Conservation (phyloP, 768 basidiomycete genomes). For the Exsudoporus frostii region DNA sequence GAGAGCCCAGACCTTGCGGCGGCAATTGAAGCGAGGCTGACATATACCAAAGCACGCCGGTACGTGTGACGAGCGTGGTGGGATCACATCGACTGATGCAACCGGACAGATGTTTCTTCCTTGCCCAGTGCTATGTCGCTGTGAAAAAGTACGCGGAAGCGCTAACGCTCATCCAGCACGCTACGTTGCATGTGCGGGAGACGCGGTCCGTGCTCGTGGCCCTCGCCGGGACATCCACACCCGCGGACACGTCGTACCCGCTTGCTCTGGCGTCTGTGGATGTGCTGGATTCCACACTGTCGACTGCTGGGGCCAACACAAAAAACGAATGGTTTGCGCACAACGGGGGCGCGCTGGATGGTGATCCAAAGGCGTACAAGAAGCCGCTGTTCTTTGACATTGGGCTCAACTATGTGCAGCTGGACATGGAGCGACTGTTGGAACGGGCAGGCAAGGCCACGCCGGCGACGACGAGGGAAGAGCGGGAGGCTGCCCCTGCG, state of each 20-base stretch:
- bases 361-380: conserved; percentile 51
- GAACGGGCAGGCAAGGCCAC: conserved; percentile 63
- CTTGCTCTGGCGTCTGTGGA: conserved; percentile 44
- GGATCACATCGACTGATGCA: conserved; percentile 1
- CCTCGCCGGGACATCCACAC: conserved; percentile 42
- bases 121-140: conserved; percentile 71
- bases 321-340: conserved; percentile 78
- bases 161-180: conserved; percentile 67
- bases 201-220: conserved; percentile 51
- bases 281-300: conserved; percentile 50
- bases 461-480: conserved; percentile 14
- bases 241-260: conserved; percentile 49
- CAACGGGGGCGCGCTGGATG: conserved; percentile 60
- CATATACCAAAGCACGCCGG: conserved; percentile 75
- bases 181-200: conserved; percentile 72
- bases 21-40: conserved; percentile 72
- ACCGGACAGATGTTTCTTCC: conserved; percentile 59
- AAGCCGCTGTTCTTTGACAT: conserved; percentile 94
- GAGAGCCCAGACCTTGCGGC: conserved; percentile 81
- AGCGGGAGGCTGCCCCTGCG: conserved; percentile 13
- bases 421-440: conserved; percentile 77
- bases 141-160: conserved; percentile 72
- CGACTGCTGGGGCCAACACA: conserved; percentile 44
- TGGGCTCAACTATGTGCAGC: conserved; percentile 86
- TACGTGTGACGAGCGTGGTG: conserved; percentile 27